Evolutionary conservation across 75 land plant species (phyloP).

Genomic region (Isoetes taiwanensis): DNA sequence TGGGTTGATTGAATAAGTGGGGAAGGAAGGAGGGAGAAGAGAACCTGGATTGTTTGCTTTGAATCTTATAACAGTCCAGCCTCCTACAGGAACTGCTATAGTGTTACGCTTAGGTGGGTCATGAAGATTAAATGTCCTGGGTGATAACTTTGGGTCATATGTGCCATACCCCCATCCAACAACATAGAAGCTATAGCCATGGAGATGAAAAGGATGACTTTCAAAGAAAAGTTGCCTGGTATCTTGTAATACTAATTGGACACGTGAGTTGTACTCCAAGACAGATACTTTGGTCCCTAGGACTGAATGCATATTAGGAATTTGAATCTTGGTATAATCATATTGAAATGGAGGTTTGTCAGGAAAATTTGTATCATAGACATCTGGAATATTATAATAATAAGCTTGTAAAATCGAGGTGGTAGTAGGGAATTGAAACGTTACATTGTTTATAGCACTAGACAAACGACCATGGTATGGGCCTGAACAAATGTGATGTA

Average conservation of each 20-base stretch:
- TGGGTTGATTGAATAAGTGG: too few species aligned
- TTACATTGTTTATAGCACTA: conserved; percentile 55
- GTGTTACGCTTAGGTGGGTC: neutral
- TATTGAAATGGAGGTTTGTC: conserved; percentile 19
- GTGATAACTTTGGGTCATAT: too few species aligned
- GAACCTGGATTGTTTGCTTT: neutral
- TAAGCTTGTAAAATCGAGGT: conserved; percentile 58
- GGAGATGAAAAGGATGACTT: conserved; percentile 31
- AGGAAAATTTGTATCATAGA: conserved; percentile 29
- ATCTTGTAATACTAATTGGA: conserved; percentile 28
- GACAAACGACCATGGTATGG: too few species aligned
- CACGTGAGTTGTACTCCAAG: conserved; percentile 19
- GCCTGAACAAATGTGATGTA: conserved; percentile 11
- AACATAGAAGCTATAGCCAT: conserved; percentile 28
- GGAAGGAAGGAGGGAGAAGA: neutral
- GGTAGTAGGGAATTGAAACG: conserved; percentile 39
- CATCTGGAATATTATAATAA: conserved; percentile 26
- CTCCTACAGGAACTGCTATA: neutral
- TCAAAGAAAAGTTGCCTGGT: conserved; percentile 18
- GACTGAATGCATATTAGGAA: conserved; percentile 24
- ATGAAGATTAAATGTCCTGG: neutral
- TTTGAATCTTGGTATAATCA: conserved; percentile 36
- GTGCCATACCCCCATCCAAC: conserved; percentile 35
- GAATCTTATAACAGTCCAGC: conserved; percentile 3
- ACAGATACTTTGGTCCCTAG: conserved; percentile 27